A percentile compares a stretch with the other conserved stretches of the same genome.
Conservation (phyloP, 306 rosid species). For the Citrullus colocynthis region DNA sequence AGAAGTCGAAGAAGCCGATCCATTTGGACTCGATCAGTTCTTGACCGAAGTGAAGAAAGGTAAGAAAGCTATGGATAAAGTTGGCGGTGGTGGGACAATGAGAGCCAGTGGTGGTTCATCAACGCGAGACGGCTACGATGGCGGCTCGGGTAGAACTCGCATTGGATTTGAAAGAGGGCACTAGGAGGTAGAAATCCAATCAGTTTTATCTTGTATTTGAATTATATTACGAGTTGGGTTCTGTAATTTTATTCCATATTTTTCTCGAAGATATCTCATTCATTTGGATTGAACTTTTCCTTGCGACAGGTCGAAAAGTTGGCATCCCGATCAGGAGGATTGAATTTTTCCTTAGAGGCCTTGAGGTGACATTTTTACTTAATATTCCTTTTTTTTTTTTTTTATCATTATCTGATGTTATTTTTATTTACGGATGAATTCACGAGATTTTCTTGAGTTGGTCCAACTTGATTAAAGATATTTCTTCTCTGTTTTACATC, state of each 20-base stretch:
- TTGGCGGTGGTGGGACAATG: constrained; percentile 75
- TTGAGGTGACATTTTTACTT: not conserved
- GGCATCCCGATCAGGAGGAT: not conserved
- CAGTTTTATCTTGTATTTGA: not conserved
- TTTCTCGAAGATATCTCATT: not conserved
- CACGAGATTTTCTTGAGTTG: not conserved
- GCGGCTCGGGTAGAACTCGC: constrained; percentile 68
- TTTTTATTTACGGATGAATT: not conserved
- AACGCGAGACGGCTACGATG: constrained; percentile 56
- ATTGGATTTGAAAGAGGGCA: constrained; percentile 83
- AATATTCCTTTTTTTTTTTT: not conserved
- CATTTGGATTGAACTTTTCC: not conserved
- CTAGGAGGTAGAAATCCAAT: constrained; percentile 6
- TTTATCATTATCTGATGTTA: not conserved
- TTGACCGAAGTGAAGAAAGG: constrained; percentile 75
- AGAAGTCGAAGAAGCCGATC: constrained; percentile 72
- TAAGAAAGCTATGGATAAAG: constrained; percentile 65
- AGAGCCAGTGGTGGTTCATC: constrained; percentile 85
- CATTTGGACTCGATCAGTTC: constrained; percentile 86
- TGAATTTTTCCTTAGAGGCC: not conserved
- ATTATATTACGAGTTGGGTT: not conserved
- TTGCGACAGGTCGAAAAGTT: not conserved
- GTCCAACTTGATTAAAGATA: not conserved
- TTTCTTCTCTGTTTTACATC: not conserved
- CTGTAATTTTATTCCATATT: not conserved